Evolutionary conservation across 768 basidiomycete genomes (phyloP).

Genomic region (Coprinopsis cinerea): DNA sequence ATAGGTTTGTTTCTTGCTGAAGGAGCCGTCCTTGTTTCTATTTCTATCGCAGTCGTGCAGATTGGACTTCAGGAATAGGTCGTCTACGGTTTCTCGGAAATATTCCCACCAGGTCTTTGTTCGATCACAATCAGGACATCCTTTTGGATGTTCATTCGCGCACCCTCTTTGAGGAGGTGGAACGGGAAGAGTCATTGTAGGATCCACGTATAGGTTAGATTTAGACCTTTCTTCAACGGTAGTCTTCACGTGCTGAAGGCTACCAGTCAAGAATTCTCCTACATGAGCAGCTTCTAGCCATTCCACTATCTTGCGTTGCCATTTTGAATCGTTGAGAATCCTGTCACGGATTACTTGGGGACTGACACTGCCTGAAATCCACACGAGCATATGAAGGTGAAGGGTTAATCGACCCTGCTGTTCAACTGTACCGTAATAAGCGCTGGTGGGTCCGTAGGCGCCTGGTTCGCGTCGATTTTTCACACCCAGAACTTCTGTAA

Average conservation of each 20-base stretch:
- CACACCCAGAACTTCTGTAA: slow-evolving; percentile 16
- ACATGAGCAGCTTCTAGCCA: background rate
- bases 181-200: background rate
- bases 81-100: background rate
- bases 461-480: background rate
- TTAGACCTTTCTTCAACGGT: background rate
- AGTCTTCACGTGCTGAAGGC: background rate
- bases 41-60: background rate
- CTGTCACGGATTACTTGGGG: background rate
- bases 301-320: background rate
- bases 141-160: background rate
- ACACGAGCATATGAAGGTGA: slow-evolving; percentile 2
- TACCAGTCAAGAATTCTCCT: background rate
- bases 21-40: background rate
- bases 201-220: background rate
- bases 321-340: background rate
- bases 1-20: background rate
- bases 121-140: background rate
- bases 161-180: background rate
- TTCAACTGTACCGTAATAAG: slow-evolving; percentile 10
- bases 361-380: background rate
- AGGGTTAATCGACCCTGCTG: slow-evolving; percentile 8
- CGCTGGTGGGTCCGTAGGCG: slow-evolving; percentile 5
- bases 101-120: background rate
- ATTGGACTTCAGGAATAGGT: background rate